These are phyloP conservation scores for Barnettozyma siamensis DNA, from an alignment of 805 yeast genomes.

Conservation along the genomic window DNA sequence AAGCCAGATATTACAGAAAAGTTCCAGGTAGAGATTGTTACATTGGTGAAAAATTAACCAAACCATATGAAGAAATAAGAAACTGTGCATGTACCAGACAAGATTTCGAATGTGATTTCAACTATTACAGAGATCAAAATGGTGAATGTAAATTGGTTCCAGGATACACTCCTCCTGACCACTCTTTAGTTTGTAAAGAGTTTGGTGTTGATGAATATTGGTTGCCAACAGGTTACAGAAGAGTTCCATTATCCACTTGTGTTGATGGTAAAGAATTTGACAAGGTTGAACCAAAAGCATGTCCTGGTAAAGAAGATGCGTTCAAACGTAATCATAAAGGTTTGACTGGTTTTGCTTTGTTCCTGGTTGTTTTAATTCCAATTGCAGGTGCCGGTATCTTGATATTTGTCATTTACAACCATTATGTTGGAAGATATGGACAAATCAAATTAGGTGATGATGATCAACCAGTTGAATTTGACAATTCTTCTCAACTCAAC, in stretches of 20 bases:
- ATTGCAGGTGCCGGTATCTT: constrained; percentile 41
- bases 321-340: constrained; percentile 49
- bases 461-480: constrained; percentile 67
- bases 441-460: constrained; percentile 81
- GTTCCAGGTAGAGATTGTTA: constrained; percentile 57
- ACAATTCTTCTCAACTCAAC: constrained; percentile 50
- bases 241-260: constrained; percentile 81
- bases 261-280: constrained; percentile 73
- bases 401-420: constrained; percentile 72
- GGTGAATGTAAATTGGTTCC: constrained; percentile 83
- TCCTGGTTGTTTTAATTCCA: constrained; percentile 53
- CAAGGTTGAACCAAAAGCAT: constrained; percentile 56
- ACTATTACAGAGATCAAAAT: constrained; percentile 61
- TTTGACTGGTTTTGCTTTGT: constrained; percentile 47
- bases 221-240: constrained; percentile 90
- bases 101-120: constrained; percentile 93
- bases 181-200: constrained; percentile 52
- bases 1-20: constrained; percentile 53
- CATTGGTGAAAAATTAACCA: constrained; percentile 52
- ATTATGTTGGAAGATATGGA: constrained; percentile 78
- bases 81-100: constrained; percentile 81
- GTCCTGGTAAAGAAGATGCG: constrained; percentile 81
- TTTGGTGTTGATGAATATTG: constrained; percentile 61
- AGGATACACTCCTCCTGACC: constrained; percentile 66
- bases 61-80: constrained; percentile 49